Base-by-base conservation (phyloP, 257 asterid species). In the Capsicum pubescens region DNA sequence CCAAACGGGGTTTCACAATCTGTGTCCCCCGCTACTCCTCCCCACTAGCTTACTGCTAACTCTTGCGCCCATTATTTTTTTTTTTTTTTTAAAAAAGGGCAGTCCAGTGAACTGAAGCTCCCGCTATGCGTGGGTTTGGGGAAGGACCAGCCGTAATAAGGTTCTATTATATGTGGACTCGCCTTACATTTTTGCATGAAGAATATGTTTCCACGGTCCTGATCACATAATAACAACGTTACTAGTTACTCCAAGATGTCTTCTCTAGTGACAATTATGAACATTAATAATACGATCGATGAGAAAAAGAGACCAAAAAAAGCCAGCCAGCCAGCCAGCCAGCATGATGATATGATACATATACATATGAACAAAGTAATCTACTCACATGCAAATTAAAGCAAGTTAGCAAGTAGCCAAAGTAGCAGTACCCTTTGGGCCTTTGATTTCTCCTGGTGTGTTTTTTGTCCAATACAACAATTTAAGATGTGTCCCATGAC, bases 401-500 rank as follows among this genome's bases (percentile, higher is more conserved):
- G 32, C 32, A 26, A 26, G 32, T 26, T 26, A 42, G 46, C 46
- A 76, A 76, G 82, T 77, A 54, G 64, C 63, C 44, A 52, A 39
- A 50, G 10, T 70, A 69, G 4, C 2, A 9, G 60, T 83, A 12
- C 59, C 57, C 15, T 32, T 12, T 52, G 83, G 50, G 56, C 80
- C 50, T 68, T 14, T 69, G 55, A 69, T 69, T 84, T 57, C 52
- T 52, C 70, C 59, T 32, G 17, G 83, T 70, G 56, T 14, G 15
- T 54, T 3, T 80, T 83, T 84, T 84, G 87, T 84, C 84, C 15
- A 58, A 36, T 39, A 64, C 71, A 32, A 64, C 46, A 32, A 83
- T 63, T 66, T 60, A 83, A 83, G 82, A 86, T 67, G 42, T 83
- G 84, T 67, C 84, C 88, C 88, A 86, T 74, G 86, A 86, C 64